These are phyloP conservation scores for Colletotrichum paranaense DNA, from an alignment of 2,329 filamentous ascomycete species.

Conservation along the genomic window DNA sequence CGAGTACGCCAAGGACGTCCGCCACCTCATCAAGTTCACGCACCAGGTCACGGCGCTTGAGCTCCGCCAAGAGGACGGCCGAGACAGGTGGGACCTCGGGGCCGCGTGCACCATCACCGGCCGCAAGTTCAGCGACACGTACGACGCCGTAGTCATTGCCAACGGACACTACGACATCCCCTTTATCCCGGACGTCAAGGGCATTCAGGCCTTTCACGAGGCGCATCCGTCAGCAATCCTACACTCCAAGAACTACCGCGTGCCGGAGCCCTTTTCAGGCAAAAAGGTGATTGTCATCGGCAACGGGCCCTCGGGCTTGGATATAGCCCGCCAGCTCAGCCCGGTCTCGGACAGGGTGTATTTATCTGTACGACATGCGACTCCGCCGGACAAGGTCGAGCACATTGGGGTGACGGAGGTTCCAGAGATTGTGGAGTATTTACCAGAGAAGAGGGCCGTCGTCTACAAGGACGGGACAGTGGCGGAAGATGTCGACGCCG, in stretches of 20 bases:
- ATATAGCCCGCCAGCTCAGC: constrained; percentile 83
- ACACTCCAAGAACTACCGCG: constrained; percentile 86
- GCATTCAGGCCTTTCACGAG: constrained; percentile 69
- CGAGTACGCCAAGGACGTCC: constrained; percentile 75
- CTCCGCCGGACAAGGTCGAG: constrained; percentile 55
- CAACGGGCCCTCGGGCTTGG: constrained; percentile 84
- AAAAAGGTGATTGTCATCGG: constrained; percentile 88
- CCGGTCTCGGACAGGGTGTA: constrained; percentile 68
- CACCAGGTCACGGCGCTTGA: constrained; percentile 75
- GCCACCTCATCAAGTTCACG: constrained; percentile 75
- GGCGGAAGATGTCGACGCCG: constrained; percentile 72
- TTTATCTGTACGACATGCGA: constrained; percentile 69
- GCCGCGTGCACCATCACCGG: constrained; percentile 62
- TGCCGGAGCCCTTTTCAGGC: constrained; percentile 67
- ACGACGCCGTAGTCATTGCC: constrained; percentile 81
- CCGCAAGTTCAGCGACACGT: constrained; percentile 57
- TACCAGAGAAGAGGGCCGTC: constrained; percentile 66
- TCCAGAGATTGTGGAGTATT: constrained; percentile 68
- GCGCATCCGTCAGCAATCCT: constrained; percentile 70
- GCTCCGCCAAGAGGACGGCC: constrained; percentile 40
- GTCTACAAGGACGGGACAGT: constrained; percentile 72
- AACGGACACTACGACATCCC: constrained; percentile 81
- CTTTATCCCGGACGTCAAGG: constrained; percentile 71
- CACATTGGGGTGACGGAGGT: constrained; percentile 63
- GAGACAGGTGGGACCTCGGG: constrained; percentile 71